phyloP scores from a whole-genome alignment of 2,329 filamentous ascomycete genomes.

The Phyllachora maydis region DNA sequence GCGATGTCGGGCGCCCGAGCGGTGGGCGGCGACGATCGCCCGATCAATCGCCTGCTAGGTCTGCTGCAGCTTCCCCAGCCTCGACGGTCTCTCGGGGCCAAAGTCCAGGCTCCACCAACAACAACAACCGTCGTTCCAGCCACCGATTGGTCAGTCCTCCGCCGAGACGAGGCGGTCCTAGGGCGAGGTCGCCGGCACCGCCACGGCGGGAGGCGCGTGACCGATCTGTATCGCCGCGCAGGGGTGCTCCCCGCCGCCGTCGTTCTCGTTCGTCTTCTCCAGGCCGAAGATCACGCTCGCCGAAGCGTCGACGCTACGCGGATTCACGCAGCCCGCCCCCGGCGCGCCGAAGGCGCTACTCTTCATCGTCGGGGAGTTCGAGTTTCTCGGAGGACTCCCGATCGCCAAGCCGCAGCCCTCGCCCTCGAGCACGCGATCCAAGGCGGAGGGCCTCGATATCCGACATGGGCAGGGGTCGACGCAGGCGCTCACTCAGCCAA shows the following conservation, averaged over 20 bases:
- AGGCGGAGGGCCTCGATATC: too few relatives aligned
- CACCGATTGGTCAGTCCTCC: conserved; percentile 12
- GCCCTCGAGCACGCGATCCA: too few relatives aligned
- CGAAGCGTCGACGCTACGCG: conserved; percentile 29
- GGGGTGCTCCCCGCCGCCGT: conserved; percentile 8
- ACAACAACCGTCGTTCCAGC: conserved; percentile 9
- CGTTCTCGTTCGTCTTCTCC: conserved; percentile 12
- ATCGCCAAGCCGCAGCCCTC: conserved; percentile 11
- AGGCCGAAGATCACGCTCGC: conserved; percentile 16
- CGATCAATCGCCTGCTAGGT: conserved; percentile 18
- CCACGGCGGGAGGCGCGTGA: conserved; percentile 14
- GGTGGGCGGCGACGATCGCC: conserved; percentile 20
- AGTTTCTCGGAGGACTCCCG: conserved; percentile 16
- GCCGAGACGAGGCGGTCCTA: too few relatives aligned
- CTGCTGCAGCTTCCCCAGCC: conserved; percentile 10
- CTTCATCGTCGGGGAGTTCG: conserved; percentile 16
- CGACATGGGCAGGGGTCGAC: too few relatives aligned
- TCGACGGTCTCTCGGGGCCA: too few relatives aligned
- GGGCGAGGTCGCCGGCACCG: too few relatives aligned
- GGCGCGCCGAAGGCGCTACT: conserved; percentile 13
- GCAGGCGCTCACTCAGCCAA: too few relatives aligned
- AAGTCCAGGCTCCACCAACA: too few relatives aligned
- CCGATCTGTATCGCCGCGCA: conserved; percentile 17
- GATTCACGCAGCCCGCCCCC: conserved; percentile 24
- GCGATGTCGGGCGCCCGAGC: conserved; percentile 14